Percentiles rank a stretch among this genome's conserved stretches.
Conservation (phyloP, 2,329 filamentous ascomycete species). For the Rhexocercosporidium sp. region DNA sequence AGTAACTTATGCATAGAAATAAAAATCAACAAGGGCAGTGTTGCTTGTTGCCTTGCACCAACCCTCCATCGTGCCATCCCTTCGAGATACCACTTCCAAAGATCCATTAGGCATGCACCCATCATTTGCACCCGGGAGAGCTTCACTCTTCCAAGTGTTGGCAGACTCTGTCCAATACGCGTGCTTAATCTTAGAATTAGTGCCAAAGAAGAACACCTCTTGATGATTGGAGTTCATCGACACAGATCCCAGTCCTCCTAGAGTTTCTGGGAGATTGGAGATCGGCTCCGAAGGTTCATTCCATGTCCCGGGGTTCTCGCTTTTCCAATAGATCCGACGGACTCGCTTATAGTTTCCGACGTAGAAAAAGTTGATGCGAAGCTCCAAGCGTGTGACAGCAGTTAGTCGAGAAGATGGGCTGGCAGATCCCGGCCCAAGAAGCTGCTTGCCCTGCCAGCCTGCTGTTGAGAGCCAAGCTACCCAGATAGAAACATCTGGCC, state of each 20-base stretch:
- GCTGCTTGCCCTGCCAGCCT: neutral
- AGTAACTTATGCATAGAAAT: neutral
- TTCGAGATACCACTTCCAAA: neutral
- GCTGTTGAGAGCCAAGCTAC: neutral
- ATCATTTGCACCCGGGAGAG: neutral
- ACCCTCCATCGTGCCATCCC: neutral
- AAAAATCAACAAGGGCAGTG: neutral
- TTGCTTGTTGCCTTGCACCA: constrained; percentile 1
- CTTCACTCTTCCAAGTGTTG: neutral
- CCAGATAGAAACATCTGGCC: neutral
- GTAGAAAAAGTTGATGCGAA: neutral
- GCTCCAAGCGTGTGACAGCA: neutral
- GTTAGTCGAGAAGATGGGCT: neutral
- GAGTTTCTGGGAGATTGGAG: neutral
- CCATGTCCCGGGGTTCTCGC: neutral
- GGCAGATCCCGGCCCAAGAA: neutral
- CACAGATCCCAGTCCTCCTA: neutral
- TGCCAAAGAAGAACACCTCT: neutral
- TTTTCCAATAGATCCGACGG: neutral
- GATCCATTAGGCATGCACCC: neutral
- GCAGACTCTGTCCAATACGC: neutral
- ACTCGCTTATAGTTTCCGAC: neutral
- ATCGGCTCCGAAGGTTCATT: neutral
- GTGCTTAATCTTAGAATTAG: neutral
- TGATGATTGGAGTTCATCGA: constrained; percentile 1